Conservation (phyloP, 352 stramenopile genomes). For the Globisporangium orthogonon region DNA sequence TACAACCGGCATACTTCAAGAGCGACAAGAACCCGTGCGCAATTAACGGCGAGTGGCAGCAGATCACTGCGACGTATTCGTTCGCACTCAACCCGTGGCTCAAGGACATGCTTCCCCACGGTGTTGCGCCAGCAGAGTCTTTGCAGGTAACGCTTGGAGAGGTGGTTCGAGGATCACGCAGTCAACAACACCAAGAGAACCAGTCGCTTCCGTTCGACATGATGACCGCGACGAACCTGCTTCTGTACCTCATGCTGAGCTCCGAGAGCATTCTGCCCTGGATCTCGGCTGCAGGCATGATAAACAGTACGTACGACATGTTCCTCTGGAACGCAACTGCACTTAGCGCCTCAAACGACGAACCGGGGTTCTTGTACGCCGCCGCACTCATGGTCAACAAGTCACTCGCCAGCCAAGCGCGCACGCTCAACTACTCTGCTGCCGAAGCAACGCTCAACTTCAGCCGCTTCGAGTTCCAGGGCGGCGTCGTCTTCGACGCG, state of each 20-base stretch:
- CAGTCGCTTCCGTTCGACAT: slow-evolving; percentile 11
- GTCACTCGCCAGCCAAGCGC: slow-evolving; percentile 6
- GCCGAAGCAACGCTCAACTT: slow-evolving; percentile 20
- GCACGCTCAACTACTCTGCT: slow-evolving; percentile 10
- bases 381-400: slow-evolving; percentile 11
- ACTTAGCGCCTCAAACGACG: not conserved
- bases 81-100: slow-evolving; percentile 32
- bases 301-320: slow-evolving; percentile 14
- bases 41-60: slow-evolving; percentile 20
- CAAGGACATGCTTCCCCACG: slow-evolving; percentile 21
- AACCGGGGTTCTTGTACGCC: slow-evolving; percentile 8
- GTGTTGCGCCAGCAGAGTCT: slow-evolving; percentile 7
- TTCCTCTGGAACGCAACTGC: slow-evolving; percentile 4
- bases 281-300: slow-evolving; percentile 1
- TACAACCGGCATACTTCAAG: slow-evolving; percentile 20
- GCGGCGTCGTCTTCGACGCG: slow-evolving; percentile 26
- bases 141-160: slow-evolving; percentile 13
- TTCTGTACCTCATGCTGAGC: slow-evolving; percentile 24
- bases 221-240: slow-evolving; percentile 20
- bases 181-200: not conserved
- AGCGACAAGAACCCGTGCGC: slow-evolving; percentile 15
- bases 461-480: slow-evolving; percentile 20
- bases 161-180: not conserved
- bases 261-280: slow-evolving; percentile 16
- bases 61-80: slow-evolving; percentile 24